Evolutionary conservation across 495 filamentous ascomycete genomes (phyloP).

Genomic region (Articulospora tetracladia): DNA sequence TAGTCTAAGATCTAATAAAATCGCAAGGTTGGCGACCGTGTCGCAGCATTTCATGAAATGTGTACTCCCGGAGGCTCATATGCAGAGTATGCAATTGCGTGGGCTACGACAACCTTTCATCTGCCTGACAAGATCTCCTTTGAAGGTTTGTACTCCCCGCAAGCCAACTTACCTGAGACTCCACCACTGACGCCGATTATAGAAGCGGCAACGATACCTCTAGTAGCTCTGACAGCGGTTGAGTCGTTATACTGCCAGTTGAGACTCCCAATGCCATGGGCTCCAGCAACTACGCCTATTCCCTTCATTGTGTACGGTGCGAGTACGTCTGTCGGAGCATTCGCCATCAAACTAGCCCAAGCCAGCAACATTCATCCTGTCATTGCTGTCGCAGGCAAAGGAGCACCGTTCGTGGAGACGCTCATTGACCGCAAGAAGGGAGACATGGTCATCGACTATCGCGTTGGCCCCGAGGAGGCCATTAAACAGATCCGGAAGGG

Average conservation of each 20-base stretch:
- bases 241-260: constrained; percentile 47
- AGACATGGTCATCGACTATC: constrained; percentile 70
- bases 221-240: constrained; percentile 69
- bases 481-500: constrained; percentile 42
- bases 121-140: constrained; percentile 58
- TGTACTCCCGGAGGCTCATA: constrained; percentile 51
- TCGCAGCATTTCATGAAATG: constrained; percentile 67
- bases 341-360: constrained; percentile 59
- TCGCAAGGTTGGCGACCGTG: constrained; percentile 52
- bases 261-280: constrained; percentile 59
- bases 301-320: constrained; percentile 69
- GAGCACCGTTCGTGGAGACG: constrained; percentile 48
- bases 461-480: constrained; percentile 49
- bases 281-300: constrained; percentile 32
- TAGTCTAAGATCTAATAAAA: too few species aligned
- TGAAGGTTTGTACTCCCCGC: too few species aligned
- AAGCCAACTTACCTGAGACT: constrained; percentile 25
- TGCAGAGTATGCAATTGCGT: constrained; percentile 66
- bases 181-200: background rate
- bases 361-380: constrained; percentile 66
- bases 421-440: constrained; percentile 61
- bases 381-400: constrained; percentile 64
- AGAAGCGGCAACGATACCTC: constrained; percentile 67
- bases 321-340: constrained; percentile 61
- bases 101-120: constrained; percentile 62